Base-by-base conservation (phyloP, 2,329 filamentous ascomycete species). In the Aureobasidium sp. region DNA sequence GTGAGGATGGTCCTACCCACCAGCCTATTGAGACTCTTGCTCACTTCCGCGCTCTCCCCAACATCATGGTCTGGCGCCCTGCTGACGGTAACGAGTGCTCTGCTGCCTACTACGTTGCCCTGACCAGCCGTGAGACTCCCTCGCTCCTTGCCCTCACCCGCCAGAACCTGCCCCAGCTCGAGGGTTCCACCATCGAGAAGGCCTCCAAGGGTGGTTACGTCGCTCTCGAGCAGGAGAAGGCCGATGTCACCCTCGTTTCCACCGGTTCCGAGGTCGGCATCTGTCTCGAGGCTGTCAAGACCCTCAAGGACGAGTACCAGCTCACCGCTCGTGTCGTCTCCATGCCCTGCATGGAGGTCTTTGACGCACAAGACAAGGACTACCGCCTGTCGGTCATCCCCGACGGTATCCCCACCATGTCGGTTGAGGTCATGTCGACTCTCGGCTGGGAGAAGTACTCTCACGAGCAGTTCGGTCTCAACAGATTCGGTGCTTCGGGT, bases 31-130 rank as follows among this genome's bases (percentile, higher is more conserved):
- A 99, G 86, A 96, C 91, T 48, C 86, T 97, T 66, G 89, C 92
- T 64, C 94, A 97, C 81, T 97, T 97, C 91, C 93, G 94, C 76
- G 94, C 94, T 67, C 85, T 97, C 70, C 94, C 94, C 74, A 99
- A 99, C 88, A 90, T 89, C 83, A 96, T 97, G 90, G 93, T 97
- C 72, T 97, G 94, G 94, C 92, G 94, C 74, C 94, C 94, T 69
- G 93, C 94, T 71, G 94, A 97, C 73, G 93, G 93, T 73, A 97
- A 97, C 82, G 94, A 99, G 89, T 94, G 89, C 71, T 95, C 90
- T 74, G 93, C 91, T 72, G 93, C 94, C 69, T 99, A 97, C 86
- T 97, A 97, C 81, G 83, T 96, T 72, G 90, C 92, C 54, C 81
- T 99, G 69, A 96, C 90, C 68, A 88, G 90, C 71, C 90, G 91